These are phyloP conservation scores for Kodamaea fungicola DNA, from an alignment of 1,139 yeast species.

Conservation along the genomic window DNA sequence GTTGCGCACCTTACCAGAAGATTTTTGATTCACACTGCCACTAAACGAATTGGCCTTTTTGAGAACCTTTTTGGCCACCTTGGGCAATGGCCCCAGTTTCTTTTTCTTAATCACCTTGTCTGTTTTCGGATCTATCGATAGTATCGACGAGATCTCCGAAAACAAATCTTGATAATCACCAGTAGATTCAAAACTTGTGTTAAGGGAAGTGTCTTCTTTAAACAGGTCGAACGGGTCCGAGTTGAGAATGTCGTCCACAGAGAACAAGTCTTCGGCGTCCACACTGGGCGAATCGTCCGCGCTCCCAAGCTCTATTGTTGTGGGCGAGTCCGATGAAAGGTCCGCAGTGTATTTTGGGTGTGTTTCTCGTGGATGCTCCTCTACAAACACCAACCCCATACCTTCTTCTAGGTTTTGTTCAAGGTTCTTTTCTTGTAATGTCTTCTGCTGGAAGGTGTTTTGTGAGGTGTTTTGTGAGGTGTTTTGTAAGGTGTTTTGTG, in stretches of 20 bases:
- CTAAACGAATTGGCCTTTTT: constrained; percentile 14
- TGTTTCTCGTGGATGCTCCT: no score
- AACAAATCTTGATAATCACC: constrained; percentile 9
- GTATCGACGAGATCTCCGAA: constrained; percentile 8
- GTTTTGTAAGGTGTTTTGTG: no score
- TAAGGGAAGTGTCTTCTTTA: constrained; percentile 1
- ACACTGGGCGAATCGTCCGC: constrained; percentile 9
- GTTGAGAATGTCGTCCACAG: constrained; percentile 23
- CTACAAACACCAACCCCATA: no score
- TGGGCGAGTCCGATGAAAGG: constrained; percentile 12
- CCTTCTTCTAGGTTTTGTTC: no score
- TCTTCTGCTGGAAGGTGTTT: no score
- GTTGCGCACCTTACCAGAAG: constrained; percentile 7
- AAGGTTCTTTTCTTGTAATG: no score
- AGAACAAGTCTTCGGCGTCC: constrained; percentile 6
- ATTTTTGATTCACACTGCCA: constrained; percentile 3
- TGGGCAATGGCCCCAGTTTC: constrained; percentile 6
- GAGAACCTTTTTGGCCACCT: constrained; percentile 13
- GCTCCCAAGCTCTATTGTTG: constrained; percentile 14
- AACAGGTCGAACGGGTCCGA: constrained; percentile 21
- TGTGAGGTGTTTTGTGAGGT: no score
- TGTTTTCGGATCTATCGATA: constrained; percentile 5
- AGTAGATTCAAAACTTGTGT: no score
- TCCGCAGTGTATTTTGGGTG: no score
- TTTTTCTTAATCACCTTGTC: constrained; percentile 4